Evolutionary conservation across 345 rosid species (phyloP).

Genomic region (Triadica sebifera): DNA sequence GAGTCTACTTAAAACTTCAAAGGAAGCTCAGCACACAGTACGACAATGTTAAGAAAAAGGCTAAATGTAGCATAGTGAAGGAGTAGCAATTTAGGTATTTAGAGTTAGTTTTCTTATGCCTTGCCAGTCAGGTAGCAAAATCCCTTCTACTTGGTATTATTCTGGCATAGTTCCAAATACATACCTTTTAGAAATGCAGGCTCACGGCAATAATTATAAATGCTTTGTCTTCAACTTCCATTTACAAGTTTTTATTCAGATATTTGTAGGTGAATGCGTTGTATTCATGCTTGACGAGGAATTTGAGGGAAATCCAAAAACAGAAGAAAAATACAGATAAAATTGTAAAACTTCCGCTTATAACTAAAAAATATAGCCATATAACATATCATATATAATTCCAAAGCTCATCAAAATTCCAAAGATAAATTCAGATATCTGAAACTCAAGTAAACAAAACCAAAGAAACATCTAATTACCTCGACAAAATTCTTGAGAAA

Average conservation of each 20-base stretch:
- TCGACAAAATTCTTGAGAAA: background rate
- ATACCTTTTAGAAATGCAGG: background rate
- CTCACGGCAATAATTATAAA: background rate
- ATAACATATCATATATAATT: background rate
- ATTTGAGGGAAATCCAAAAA: background rate
- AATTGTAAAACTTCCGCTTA: too few species aligned
- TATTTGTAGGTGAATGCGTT: background rate
- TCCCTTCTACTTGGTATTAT: background rate
- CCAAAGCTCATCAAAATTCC: background rate
- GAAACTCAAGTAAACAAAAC: background rate
- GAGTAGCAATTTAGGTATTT: background rate
- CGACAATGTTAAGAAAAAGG: background rate
- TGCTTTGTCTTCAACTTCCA: background rate
- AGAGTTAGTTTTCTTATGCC: background rate
- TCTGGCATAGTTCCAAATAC: background rate
- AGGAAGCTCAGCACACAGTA: background rate
- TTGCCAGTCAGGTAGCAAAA: background rate
- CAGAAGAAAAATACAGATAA: background rate
- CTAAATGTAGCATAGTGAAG: background rate
- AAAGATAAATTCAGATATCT: background rate
- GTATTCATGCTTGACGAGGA: too few species aligned
- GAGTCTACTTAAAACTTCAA: background rate
- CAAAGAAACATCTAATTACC: background rate
- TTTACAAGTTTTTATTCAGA: background rate
- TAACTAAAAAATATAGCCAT: too few species aligned